Evolutionary conservation across 2,329 filamentous ascomycete genomes (phyloP).

Genomic region (Aspergillus amoenus): DNA sequence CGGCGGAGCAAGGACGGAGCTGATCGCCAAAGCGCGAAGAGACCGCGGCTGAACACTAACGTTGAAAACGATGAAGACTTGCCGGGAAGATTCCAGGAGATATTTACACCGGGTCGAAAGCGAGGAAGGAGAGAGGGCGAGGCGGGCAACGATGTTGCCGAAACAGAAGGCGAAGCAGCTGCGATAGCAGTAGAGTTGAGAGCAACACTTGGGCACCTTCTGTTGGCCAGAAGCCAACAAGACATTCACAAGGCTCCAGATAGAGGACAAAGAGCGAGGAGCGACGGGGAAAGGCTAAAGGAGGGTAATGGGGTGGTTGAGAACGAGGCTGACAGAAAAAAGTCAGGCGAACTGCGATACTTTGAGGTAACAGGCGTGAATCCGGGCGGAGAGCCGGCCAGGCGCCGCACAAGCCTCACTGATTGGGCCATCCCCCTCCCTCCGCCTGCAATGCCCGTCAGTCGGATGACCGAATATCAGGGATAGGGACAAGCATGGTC

Average conservation of each 20-base stretch:
- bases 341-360: conserved; percentile 13
- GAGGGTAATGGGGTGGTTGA: not conserved
- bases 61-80: not conserved
- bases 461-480: conserved; percentile 6
- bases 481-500: not conserved
- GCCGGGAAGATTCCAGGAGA: not conserved
- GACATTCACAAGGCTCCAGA: conserved; percentile 35
- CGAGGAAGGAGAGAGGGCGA: conserved; percentile 9
- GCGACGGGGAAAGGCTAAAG: conserved; percentile 14
- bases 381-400: not conserved
- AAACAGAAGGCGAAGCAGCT: conserved; percentile 12
- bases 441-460: not conserved
- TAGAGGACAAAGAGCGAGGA: conserved; percentile 11
- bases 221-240: conserved; percentile 29
- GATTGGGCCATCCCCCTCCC: conserved; percentile 21
- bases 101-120: not conserved
- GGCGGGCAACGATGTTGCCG: conserved; percentile 15
- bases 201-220: conserved; percentile 31
- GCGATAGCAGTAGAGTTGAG: conserved; percentile 16
- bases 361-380: not conserved
- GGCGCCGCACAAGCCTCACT: conserved; percentile 8
- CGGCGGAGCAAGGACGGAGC: not conserved
- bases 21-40: conserved; percentile 1
- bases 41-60: not conserved
- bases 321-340: conserved; percentile 8